Base-by-base conservation (phyloP, 208 protist genomes). In the Crithidia sp. region DNA sequence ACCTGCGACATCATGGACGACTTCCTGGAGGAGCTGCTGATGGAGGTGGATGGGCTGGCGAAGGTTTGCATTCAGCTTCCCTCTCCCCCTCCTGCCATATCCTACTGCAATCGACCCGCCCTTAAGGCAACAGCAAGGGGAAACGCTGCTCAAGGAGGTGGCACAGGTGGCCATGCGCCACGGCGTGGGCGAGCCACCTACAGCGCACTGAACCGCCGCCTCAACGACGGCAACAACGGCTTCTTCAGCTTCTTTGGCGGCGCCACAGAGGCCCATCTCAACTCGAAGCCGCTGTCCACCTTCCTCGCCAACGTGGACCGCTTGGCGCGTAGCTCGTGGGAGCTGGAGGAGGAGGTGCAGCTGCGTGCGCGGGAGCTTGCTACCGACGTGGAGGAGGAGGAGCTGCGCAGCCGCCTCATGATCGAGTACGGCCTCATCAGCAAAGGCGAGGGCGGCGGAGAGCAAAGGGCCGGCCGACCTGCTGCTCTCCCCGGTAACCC, bases 231-330 rank as follows among this genome's bases (percentile, higher is more conserved):
- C 44, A 82, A 72, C 70, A 83, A 82, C 53, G 83, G 83, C 59
- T 91, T 85, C 67, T 91, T 89, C 57, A 83, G 77, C 57, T 91
- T 84, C 77, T 91, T 89, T 66, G 86, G 86, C 12, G 86, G 86
- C 4, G 86, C 86, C 13, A 91, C 84, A 14, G 81, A 87, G 68
- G 71, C 71, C 8, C 83, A 91, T 57, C 76, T 91, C 39, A 86
- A 81, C 64, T 82, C 83, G 41, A 88, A 88, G 70, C 86, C 86
- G 63, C 75, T 89, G 36, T 82, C 83, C 12, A 91, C 83, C 8
- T 89, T 87, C 47, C 58, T 91, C 28, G 68, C 81, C 37, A 73
- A 77, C 39, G 53, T 76, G 4, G 52, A 79, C 39, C 80, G 76
- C n/a, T 65, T 89, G 40, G 71, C 60, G 37, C 71, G 71, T 36